These are phyloP conservation scores for Datura wrightii DNA, from an alignment of 257 asterid genomes.

Conservation along the genomic window DNA sequence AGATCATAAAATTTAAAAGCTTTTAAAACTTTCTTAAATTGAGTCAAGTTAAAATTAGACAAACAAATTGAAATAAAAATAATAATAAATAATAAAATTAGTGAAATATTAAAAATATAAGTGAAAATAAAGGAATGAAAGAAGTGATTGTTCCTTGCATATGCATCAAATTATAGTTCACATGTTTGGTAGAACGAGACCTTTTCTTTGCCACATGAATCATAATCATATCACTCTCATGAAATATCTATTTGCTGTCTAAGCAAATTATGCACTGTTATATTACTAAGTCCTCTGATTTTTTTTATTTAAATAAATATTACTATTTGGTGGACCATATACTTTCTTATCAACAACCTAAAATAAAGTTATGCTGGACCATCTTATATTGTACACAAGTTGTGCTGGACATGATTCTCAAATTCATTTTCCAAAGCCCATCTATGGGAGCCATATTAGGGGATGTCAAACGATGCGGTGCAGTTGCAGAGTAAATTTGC, in stretches of 20 bases:
- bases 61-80: no score
- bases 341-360: slow-evolving; percentile 25
- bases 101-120: not conserved
- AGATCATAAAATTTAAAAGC: no score
- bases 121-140: not conserved
- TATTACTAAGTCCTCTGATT: not conserved
- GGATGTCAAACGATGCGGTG: no score
- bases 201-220: slow-evolving; percentile 33
- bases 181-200: slow-evolving; percentile 49
- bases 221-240: slow-evolving; percentile 16
- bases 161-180: slow-evolving; percentile 44
- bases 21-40: no score
- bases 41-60: no score
- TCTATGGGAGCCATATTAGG: no score
- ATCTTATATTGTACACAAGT: slow-evolving; percentile 14
- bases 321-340: slow-evolving; percentile 5
- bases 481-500: no score
- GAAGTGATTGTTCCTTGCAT: slow-evolving; percentile 56
- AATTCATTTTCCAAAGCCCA: not conserved
- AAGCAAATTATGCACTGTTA: not conserved
- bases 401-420: slow-evolving; percentile 21
- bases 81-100: not conserved
- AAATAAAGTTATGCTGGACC: slow-evolving; percentile 27
- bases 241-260: slow-evolving; percentile 18
- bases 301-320: not conserved